These are phyloP conservation scores for Bolboschoenus planiculmis DNA, from an alignment of 176 grass and related monocot species.

Conservation along the genomic window DNA sequence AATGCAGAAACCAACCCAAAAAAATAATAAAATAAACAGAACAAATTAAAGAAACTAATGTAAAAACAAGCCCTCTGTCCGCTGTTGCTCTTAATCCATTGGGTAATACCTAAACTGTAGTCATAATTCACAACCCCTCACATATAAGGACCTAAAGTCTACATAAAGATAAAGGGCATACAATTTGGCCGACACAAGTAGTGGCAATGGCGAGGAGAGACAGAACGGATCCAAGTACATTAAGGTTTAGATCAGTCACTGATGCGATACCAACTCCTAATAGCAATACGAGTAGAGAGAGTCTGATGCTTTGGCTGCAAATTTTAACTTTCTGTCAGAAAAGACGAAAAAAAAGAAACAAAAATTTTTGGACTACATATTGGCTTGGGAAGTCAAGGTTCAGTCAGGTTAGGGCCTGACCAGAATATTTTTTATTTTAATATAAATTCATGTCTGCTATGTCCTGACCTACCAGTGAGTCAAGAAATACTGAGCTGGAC, in stretches of 20 bases:
- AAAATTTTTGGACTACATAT: neutral
- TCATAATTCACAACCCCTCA: neutral
- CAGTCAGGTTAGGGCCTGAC: neutral
- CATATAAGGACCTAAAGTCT: neutral
- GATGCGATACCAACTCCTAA: constrained; percentile 97
- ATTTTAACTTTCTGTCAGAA: neutral
- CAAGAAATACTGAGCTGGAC: neutral
- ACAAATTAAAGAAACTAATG: neutral
- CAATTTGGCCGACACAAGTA: constrained; percentile 97
- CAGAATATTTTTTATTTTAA: neutral
- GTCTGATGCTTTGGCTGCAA: constrained; percentile 83
- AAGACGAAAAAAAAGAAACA: neutral
- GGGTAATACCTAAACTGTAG: neutral
- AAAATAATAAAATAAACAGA: neutral
- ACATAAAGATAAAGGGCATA: constrained; percentile 45
- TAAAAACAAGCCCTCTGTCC: neutral
- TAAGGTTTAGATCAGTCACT: constrained; percentile 92
- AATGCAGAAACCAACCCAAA: neutral
- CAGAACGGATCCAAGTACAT: constrained; percentile 83
- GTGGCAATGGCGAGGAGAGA: constrained; percentile 89
- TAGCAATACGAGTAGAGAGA: constrained; percentile 84
- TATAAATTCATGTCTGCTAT: neutral
- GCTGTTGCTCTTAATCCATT: neutral
- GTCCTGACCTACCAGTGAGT: neutral
- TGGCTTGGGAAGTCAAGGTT: neutral